Evolutionary conservation across 306 rosid genomes (phyloP).

Genomic region (Vigna radiata): DNA sequence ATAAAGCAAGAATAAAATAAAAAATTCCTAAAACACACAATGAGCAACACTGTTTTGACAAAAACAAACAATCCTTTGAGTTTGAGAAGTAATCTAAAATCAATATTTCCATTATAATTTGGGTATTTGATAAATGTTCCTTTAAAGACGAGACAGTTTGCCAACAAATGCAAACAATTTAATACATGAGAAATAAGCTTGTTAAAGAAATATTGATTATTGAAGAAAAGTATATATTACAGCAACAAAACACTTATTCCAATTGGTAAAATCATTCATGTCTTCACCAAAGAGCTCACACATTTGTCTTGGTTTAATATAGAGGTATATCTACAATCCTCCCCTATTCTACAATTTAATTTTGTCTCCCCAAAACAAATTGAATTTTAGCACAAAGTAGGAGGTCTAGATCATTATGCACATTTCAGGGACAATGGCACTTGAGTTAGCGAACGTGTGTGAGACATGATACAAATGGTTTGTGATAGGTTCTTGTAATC

Average conservation of each 20-base stretch:
- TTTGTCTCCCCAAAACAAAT: not conserved
- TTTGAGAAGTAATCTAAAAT: not conserved
- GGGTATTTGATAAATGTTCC: conserved; percentile 19
- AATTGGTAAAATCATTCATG: not conserved
- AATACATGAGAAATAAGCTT: conserved; percentile 6
- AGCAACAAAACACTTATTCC: too few relatives aligned
- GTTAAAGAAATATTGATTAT: conserved; percentile 2
- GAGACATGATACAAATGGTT: not conserved
- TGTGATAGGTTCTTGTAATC: not conserved
- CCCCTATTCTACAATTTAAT: not conserved
- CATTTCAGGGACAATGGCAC: not conserved
- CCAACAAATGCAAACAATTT: conserved; percentile 24
- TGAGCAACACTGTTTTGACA: too few relatives aligned
- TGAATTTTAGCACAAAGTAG: not conserved
- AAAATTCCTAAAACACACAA: too few relatives aligned
- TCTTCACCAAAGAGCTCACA: not conserved
- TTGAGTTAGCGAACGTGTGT: not conserved
- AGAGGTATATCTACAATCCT: not conserved
- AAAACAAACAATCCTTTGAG: conserved; percentile 12
- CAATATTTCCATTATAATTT: not conserved
- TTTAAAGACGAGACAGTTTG: conserved; percentile 3
- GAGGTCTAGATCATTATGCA: not conserved
- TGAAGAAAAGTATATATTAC: too few relatives aligned
- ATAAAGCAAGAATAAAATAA: too few relatives aligned
- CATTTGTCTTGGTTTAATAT: not conserved